Conservation (phyloP, 306 rosid genomes). For the Canavalia gladiata region DNA sequence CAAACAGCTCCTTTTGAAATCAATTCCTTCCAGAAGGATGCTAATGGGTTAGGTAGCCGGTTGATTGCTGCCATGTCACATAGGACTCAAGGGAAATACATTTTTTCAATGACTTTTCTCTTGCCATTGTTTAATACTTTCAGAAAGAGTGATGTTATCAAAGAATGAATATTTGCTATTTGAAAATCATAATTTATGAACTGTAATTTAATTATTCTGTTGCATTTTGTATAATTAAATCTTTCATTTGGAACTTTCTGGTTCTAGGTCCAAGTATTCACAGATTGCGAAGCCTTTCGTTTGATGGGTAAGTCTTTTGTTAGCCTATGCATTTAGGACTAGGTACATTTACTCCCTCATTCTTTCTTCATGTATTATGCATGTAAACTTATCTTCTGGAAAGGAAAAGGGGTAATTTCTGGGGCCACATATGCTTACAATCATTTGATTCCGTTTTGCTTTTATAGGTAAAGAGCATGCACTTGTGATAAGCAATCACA, state of each 20-base stretch:
- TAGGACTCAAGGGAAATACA: neutral
- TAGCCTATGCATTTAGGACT: conserved; percentile 26
- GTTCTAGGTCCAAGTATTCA: conserved; percentile 74
- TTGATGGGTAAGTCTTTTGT: conserved; percentile 78
- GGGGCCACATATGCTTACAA: conserved; percentile 31
- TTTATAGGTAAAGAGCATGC: conserved; percentile 93
- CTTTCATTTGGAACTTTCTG: conserved; percentile 48
- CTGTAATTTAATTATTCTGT: conserved; percentile 37
- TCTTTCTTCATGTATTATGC: conserved; percentile 18
- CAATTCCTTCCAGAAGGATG: neutral
- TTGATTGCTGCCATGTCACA: neutral
- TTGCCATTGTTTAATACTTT: conserved; percentile 11
- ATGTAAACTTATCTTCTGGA: neutral
- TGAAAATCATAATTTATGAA: conserved; percentile 23
- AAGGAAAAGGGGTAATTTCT: conserved; percentile 7
- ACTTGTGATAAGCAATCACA: conserved; percentile 83
- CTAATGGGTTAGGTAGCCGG: conserved; percentile 14
- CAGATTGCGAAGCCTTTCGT: conserved; percentile 76
- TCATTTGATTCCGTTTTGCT: conserved; percentile 41
- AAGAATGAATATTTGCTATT: conserved; percentile 25
- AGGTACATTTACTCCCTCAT: conserved; percentile 16
- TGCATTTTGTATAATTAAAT: conserved; percentile 43
- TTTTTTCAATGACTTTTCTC: neutral
- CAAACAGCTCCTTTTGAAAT: neutral
- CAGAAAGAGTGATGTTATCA: neutral